A percentile compares a stretch with the other conserved stretches of the same genome.
These are phyloP conservation scores for Erigeron canadensis DNA, from an alignment of 129 eudicot species.

Conservation along the genomic window DNA sequence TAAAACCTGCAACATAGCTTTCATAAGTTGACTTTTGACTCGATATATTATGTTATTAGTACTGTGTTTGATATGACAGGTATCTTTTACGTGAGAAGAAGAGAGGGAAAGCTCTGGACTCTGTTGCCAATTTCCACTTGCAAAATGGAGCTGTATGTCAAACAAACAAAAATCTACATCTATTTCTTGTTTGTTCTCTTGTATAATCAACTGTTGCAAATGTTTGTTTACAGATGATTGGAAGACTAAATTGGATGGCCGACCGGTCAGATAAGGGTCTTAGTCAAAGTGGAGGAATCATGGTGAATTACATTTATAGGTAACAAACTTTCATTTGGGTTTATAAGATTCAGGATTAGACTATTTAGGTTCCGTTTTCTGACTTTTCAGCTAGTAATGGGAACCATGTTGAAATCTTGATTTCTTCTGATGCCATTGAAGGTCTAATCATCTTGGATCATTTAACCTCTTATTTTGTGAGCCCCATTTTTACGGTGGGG, in stretches of 20 bases:
- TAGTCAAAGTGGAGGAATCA: constrained; percentile 84
- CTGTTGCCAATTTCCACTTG: constrained; percentile 96
- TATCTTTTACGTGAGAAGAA: constrained; percentile 85
- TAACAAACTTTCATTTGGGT: constrained; percentile 22
- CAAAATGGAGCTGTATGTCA: constrained; percentile 94
- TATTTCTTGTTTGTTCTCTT: not conserved
- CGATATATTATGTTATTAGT: constrained; percentile 1
- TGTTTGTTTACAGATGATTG: constrained; percentile 48
- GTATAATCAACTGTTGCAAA: not conserved
- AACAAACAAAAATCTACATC: constrained; percentile 5
- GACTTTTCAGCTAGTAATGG: constrained; percentile 10
- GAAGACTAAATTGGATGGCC: constrained; percentile 92
- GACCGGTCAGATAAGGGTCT: constrained; percentile 84
- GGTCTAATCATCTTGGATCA: not conserved
- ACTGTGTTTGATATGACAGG: constrained; percentile 39
- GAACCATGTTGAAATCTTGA: not conserved
- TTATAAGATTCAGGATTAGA: constrained; percentile 9
- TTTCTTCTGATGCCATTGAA: constrained; percentile 1
- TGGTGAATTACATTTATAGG: constrained; percentile 93
- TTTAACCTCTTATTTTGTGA: not conserved
- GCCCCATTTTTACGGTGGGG: not conserved
- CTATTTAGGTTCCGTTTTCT: not conserved
- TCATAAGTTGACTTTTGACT: not conserved
- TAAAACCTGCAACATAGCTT: not conserved
- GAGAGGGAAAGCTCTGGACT: constrained; percentile 93